These are phyloP conservation scores for Alternaria sp. DNA, from an alignment of 2,329 filamentous ascomycete genomes.

Conservation along the genomic window DNA sequence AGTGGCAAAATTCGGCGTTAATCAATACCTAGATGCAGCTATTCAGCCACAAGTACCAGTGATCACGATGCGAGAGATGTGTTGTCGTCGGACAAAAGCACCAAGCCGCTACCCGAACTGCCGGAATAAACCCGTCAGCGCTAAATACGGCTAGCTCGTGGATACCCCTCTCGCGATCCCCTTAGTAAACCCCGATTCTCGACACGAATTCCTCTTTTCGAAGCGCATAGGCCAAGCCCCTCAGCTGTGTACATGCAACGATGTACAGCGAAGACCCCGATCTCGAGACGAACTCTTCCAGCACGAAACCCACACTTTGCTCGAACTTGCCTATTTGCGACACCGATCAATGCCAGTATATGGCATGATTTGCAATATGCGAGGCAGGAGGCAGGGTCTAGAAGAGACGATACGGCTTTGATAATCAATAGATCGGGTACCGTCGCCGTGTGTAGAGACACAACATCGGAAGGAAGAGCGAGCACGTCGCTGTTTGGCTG, in stretches of 20 bases:
- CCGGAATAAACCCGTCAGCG: not conserved
- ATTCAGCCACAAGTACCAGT: not conserved
- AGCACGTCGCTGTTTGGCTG: not conserved
- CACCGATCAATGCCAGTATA: not conserved
- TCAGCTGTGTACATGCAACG: not conserved
- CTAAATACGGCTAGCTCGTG: not conserved
- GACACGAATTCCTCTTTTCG: conserved; percentile 2
- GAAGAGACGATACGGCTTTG: not conserved
- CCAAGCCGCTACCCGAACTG: not conserved
- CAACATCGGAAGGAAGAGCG: not conserved
- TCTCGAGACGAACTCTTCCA: not conserved
- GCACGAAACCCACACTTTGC: not conserved
- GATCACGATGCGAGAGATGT: not conserved
- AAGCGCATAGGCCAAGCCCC: not conserved
- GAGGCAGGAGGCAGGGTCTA: not conserved
- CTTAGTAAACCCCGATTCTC: conserved; percentile 10
- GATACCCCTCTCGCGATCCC: not conserved
- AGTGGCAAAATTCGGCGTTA: not conserved
- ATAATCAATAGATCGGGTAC: not conserved
- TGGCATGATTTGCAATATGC: not conserved
- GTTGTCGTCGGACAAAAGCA: not conserved
- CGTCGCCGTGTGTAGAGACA: not conserved
- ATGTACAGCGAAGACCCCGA: conserved; percentile 4
- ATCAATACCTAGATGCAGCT: not conserved
- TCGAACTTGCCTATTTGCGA: not conserved